Evolutionary conservation across 306 rosid species (phyloP), one percentile per base, ranked within the genome.

Genomic region (Vigna radiata): DNA sequence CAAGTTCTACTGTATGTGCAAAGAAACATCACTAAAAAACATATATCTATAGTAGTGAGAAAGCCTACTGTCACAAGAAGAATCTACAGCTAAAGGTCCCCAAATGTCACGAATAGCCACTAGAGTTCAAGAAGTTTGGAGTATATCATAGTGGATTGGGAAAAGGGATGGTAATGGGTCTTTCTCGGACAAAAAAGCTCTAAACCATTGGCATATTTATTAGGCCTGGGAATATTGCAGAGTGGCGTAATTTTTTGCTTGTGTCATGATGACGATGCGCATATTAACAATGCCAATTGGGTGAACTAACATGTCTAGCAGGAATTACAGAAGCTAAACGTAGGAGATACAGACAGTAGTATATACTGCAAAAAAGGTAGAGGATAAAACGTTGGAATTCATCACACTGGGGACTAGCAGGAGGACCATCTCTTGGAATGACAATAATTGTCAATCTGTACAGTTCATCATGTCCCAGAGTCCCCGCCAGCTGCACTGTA

Each of bases 11-110:
- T 46, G 53, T 52, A 47, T 27, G 58, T 14, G 52, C 27, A 66
- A 79, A 49, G 19, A 77, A 73, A 70, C 7, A 3, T 60, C 31
- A 23, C 48, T 6, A 60, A 70, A 49, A 60, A 48, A 25, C 48
- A 70, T 19, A 48, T 31, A 44, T 18, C 64, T 23, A 58, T 12
- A 58, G n/a, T 56, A 11, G 37, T 58, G 64, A 23, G 64, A 58
- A 58, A 58, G 17, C 8, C 14, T 6, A 7, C 1, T 5, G 46
- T n/a, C 33, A 23, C 15, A 21, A 55, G 36, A 56, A 56, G 33
- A 56, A 56, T 21, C 62, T 56, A 56, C 33, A 8, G 61, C 14
- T 9, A 56, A 1, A 56, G 16, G 62, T 56, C 36, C 4, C 1
- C 62, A 56, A 21, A 56, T 56, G 33, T 56, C 36, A 56, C 60